Conservation (phyloP, 1,284 basidiomycete species). For the Rhodotorula sp. region DNA sequence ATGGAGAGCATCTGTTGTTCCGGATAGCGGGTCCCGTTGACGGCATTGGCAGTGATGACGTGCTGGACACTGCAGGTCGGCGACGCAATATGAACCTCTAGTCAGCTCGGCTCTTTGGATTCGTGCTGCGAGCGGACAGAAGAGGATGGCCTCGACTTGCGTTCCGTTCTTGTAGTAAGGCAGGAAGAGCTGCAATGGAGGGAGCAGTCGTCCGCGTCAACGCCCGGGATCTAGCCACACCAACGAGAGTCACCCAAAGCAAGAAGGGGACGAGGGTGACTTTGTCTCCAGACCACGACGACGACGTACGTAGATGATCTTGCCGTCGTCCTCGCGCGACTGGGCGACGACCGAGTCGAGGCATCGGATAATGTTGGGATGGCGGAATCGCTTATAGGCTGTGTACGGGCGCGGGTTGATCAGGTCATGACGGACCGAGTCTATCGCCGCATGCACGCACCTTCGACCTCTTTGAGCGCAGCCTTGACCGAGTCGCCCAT, state of each 20-base stretch:
- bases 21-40: slow-evolving; percentile 73
- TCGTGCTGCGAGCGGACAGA: neutral
- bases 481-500: slow-evolving; percentile 36
- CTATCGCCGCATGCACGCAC: neutral
- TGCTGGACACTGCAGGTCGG: slow-evolving; percentile 69
- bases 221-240: neutral
- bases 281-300: neutral
- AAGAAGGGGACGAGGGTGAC: too few species aligned
- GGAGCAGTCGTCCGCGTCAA: neutral
- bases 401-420: neutral
- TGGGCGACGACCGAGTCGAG: slow-evolving; percentile 93
- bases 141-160: slow-evolving; percentile 41
- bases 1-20: slow-evolving; percentile 83
- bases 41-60: slow-evolving; percentile 79
- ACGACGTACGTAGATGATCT: slow-evolving; percentile 75
- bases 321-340: slow-evolving; percentile 79
- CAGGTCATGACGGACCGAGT: neutral
- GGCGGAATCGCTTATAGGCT: slow-evolving; percentile 55
- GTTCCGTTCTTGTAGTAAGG: slow-evolving; percentile 72
- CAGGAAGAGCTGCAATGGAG: slow-evolving; percentile 58
- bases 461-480: slow-evolving; percentile 44
- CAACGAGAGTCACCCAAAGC: neutral
- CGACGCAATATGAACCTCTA: neutral
- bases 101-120: neutral
- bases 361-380: slow-evolving; percentile 85